Conservation (phyloP, 2,329 filamentous ascomycete species). For the Paraconiothyrium brasiliense region DNA sequence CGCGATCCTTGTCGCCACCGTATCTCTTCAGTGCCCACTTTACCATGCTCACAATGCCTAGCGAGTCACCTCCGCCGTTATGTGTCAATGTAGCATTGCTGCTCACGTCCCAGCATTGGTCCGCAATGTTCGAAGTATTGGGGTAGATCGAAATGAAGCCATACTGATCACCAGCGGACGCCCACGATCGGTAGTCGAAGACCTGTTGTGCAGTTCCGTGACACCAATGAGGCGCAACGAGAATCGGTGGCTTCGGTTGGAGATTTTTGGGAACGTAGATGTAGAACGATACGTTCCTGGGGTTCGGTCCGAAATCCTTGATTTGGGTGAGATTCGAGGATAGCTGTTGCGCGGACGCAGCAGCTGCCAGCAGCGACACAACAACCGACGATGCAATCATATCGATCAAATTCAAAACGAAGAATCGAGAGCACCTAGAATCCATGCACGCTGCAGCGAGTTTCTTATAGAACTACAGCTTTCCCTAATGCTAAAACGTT, state of each 20-base stretch:
- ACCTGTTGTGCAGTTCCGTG: slow-evolving; percentile 42
- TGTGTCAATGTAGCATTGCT: slow-evolving; percentile 45
- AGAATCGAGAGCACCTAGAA: background rate
- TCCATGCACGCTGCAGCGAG: background rate
- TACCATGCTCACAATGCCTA: slow-evolving; percentile 46
- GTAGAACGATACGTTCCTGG: slow-evolving; percentile 44
- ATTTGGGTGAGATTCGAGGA: slow-evolving; percentile 40
- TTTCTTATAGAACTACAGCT: background rate
- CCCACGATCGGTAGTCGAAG: slow-evolving; percentile 41
- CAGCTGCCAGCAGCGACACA: slow-evolving; percentile 25
- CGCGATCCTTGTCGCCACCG: slow-evolving; percentile 36
- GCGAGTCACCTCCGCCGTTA: slow-evolving; percentile 44
- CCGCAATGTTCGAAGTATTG: slow-evolving; percentile 37
- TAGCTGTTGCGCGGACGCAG: slow-evolving; percentile 31
- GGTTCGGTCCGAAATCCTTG: slow-evolving; percentile 43
- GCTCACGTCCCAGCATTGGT: slow-evolving; percentile 49
- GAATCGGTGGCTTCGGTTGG: slow-evolving; percentile 38
- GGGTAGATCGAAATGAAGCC: slow-evolving; percentile 50
- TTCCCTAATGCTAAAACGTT: background rate
- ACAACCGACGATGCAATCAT: slow-evolving; percentile 17
- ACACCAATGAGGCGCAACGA: slow-evolving; percentile 47
- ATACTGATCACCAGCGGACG: slow-evolving; percentile 40
- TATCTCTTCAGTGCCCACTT: slow-evolving; percentile 42
- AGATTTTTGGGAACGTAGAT: slow-evolving; percentile 46
- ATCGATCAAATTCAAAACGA: background rate